Evolutionary conservation across 192 early-diverging fungal genomes (phyloP).

Genomic region (Coemansia sp.): DNA sequence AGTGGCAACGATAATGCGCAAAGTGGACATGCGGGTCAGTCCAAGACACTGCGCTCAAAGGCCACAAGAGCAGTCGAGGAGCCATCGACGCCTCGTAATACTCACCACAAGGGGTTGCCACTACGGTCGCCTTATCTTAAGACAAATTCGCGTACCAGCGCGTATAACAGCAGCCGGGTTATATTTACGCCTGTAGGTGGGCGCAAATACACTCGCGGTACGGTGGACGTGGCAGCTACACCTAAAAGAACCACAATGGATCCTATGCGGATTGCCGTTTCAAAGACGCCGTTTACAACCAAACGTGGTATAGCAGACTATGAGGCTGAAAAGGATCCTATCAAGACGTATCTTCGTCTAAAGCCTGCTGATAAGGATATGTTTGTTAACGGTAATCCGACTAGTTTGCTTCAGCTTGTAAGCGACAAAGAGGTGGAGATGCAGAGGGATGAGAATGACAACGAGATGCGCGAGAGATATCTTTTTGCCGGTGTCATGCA

Average conservation of each 20-base stretch:
- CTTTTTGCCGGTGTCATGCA: conserved; percentile 63
- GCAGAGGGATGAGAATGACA: conserved; percentile 8
- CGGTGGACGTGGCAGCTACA: conserved; percentile 21
- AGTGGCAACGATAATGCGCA: background rate
- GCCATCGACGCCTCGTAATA: conserved; percentile 1
- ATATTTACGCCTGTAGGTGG: conserved; percentile 39
- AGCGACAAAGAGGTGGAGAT: conserved; percentile 56
- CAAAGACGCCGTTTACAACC: conserved; percentile 52
- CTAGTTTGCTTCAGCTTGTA: conserved; percentile 37
- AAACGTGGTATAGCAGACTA: conserved; percentile 34
- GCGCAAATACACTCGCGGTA: conserved; percentile 37
- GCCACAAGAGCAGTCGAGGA: background rate
- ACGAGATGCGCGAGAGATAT: conserved; percentile 40
- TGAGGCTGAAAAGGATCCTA: conserved; percentile 47
- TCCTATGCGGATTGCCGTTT: conserved; percentile 26
- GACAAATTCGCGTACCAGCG: background rate
- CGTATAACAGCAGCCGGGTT: conserved; percentile 45
- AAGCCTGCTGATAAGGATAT: conserved; percentile 24
- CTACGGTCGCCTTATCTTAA: background rate
- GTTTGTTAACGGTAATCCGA: conserved; percentile 8
- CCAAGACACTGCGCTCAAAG: background rate
- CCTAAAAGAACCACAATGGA: conserved; percentile 17
- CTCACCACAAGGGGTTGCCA: background rate
- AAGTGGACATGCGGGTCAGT: background rate
- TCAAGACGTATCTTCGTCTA: conserved; percentile 50